Evolutionary conservation across 352 stramenopile genomes (phyloP).

Genomic region (Aphanomyces euteiches): DNA sequence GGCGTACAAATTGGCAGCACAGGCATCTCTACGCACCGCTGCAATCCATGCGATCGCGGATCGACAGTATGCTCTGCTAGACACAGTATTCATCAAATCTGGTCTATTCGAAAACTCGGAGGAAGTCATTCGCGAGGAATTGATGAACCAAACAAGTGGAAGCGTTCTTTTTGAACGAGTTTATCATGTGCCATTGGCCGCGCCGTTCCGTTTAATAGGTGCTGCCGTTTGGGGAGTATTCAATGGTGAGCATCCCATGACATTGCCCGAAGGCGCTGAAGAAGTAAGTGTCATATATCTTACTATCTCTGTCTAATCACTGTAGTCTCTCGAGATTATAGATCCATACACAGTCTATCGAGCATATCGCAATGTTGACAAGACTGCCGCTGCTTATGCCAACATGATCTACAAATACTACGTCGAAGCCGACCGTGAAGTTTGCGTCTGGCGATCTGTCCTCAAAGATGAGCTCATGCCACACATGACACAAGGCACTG

Average conservation of each 20-base stretch:
- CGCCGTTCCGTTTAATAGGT: not conserved
- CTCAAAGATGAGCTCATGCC: conserved; percentile 17
- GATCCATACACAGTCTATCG: conserved; percentile 15
- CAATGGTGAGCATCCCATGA: not conserved
- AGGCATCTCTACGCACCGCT: conserved; percentile 1
- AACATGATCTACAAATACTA: conserved; percentile 23
- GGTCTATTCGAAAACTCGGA: not conserved
- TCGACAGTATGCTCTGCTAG: conserved; percentile 1
- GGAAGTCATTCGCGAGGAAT: not conserved
- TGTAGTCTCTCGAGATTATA: conserved; percentile 7
- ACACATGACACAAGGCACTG: conserved; percentile 11
- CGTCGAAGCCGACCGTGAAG: not conserved
- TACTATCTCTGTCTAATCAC: not conserved
- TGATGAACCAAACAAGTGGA: not conserved
- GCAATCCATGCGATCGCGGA: conserved; percentile 15
- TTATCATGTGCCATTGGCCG: not conserved
- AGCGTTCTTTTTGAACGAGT: conserved; percentile 2
- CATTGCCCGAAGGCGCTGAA: not conserved
- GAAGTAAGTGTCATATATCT: not conserved
- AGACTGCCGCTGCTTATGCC: not conserved
- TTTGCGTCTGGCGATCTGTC: conserved; percentile 16
- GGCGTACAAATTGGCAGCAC: conserved; percentile 2
- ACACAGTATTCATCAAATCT: not conserved
- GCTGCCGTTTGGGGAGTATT: not conserved
- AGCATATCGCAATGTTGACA: not conserved